Evolutionary conservation across 2,329 filamentous ascomycete genomes (phyloP), one percentile per base, ranked within the genome.

Genomic region (Raffaelea ambrosiae): DNA sequence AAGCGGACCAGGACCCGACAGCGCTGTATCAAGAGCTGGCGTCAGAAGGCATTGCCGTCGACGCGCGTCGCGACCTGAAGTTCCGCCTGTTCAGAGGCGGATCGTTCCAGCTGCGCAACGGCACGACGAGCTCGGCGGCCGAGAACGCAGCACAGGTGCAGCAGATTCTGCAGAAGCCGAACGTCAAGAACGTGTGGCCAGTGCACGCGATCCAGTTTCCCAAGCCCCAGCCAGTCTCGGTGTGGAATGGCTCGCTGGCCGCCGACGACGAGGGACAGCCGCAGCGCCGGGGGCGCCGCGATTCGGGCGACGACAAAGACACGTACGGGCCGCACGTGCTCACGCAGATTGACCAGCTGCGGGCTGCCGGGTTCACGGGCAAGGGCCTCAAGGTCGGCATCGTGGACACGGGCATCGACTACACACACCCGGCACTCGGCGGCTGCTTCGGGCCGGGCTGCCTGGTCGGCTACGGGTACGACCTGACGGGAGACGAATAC

Each of bases 271-370:
- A 5, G 9, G 16, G 16, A 10, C 8, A 54, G 14, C 51, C 56
- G n/a, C 52, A 60, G n/a, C 50, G 59, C 20, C 64, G 59, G 57
- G n/a, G n/a, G n/a, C 63, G 64, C 5, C 35, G 20, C 3, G 45
- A 14, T 7, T 60, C 65, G 50, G 68, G 73, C 48, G 65, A n/a
- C n/a, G n/a, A n/a, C n/a, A n/a, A n/a, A n/a, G n/a, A n/a, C n/a
- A n/a, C 59, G 1, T 75, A 70, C 52, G 62, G 66, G 16, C 67
- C 74, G 1, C 75, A 79, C 45, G 57, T 74, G 51, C 76, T 76
- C 72, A 76, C 73, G 2, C 74, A 77, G 59, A 69, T 79, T 18
- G 70, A 76, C 58, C 69, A 71, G 65, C 63, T 79, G 29, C 66
- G 66, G 31, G 68, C 66, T 11, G 59, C 70, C 48, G 74, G 73